These are phyloP conservation scores for Botryobasidium botryosum DNA, from an alignment of 768 basidiomycete species.

Conservation along the genomic window DNA sequence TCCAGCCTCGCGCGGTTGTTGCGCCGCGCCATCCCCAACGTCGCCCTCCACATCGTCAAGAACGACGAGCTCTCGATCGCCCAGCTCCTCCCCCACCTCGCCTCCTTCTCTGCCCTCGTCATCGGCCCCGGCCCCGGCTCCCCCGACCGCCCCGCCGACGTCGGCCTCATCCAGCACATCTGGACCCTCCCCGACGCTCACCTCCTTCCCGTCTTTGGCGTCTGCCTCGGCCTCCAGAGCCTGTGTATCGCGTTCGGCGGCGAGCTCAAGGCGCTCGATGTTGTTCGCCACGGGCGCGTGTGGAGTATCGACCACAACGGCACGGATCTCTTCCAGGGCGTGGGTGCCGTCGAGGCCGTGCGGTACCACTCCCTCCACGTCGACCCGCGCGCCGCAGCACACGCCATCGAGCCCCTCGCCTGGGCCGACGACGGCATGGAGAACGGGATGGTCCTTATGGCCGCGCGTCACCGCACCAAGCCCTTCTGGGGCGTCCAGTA, in stretches of 20 bases:
- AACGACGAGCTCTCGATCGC: constrained; percentile 43
- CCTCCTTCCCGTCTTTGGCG: constrained; percentile 60
- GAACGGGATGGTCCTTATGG: constrained; percentile 61
- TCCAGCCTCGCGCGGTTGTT: constrained; percentile 56
- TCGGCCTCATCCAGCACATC: constrained; percentile 51
- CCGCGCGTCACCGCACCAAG: constrained; percentile 37
- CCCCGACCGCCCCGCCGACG: constrained; percentile 40
- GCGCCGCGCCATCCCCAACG: constrained; percentile 41
- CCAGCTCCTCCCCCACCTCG: constrained; percentile 35
- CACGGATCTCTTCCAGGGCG: constrained; percentile 41
- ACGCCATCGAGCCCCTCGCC: constrained; percentile 46
- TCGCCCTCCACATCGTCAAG: constrained; percentile 50
- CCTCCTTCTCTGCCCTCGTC: constrained; percentile 48
- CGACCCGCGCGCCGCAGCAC: constrained; percentile 24
- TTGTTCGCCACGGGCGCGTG: constrained; percentile 69
- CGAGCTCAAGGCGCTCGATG: constrained; percentile 34
- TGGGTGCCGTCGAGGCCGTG: constrained; percentile 28
- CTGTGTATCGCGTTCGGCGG: constrained; percentile 50
- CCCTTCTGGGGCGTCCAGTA: constrained; percentile 86
- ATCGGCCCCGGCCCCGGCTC: constrained; percentile 74
- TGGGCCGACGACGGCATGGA: constrained; percentile 55
- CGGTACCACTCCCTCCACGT: constrained; percentile 71
- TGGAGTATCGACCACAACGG: constrained; percentile 44
- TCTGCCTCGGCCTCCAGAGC: constrained; percentile 71
- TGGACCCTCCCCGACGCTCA: constrained; percentile 42